Evolutionary conservation across 768 basidiomycete species (phyloP).

Genomic region (Leccinum imitatum): DNA sequence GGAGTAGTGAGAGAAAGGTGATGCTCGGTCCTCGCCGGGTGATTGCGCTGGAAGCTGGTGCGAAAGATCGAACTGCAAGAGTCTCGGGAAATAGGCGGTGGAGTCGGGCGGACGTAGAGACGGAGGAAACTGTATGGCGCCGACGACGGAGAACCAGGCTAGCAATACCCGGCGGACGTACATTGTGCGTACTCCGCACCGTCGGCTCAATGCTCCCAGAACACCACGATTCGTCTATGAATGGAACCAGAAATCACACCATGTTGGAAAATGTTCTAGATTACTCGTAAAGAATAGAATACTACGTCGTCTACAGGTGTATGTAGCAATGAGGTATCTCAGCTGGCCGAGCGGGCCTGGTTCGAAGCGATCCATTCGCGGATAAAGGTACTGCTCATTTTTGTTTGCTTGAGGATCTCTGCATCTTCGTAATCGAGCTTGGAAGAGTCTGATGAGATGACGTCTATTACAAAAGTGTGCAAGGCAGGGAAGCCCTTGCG

Average conservation of each 20-base stretch:
- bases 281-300: constrained; percentile 8
- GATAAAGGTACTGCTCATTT: constrained; percentile 95
- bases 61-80: constrained; percentile 25
- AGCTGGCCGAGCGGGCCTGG: constrained; percentile 4
- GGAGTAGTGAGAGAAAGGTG: constrained; percentile 6
- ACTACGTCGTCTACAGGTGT: constrained; percentile 2
- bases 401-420: constrained; percentile 68
- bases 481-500: constrained; percentile 58
- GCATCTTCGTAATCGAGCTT: constrained; percentile 66
- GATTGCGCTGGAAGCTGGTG: constrained; percentile 11
- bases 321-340: neutral
- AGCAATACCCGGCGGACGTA: neutral
- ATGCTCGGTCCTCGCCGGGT: constrained; percentile 3
- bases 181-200: constrained; percentile 4
- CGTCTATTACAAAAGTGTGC: constrained; percentile 78
- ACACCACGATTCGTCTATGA: neutral
- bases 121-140: constrained; percentile 2
- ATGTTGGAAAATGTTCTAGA: neutral
- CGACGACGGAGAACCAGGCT: constrained; percentile 1
- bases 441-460: constrained; percentile 70
- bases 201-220: neutral
- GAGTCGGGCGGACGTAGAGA: neutral
- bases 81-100: constrained; percentile 1
- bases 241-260: constrained; percentile 6
- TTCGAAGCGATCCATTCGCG: constrained; percentile 75